Conservation (phyloP, 768 basidiomycete genomes). For the Russula olivacea region DNA sequence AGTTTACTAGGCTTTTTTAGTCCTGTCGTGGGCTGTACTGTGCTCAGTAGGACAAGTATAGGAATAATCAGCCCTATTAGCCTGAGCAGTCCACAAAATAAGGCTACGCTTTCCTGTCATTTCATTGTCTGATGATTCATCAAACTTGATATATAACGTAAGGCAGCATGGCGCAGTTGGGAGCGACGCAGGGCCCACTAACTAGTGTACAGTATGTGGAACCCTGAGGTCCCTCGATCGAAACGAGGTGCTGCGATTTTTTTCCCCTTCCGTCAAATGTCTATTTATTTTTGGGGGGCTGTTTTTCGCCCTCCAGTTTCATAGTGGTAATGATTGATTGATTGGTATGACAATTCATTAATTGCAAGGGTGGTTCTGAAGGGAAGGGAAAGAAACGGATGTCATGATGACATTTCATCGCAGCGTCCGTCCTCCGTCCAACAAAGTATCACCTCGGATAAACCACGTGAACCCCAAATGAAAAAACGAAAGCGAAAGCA, state of each 20-base stretch:
- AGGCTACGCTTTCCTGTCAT: too few relatives aligned
- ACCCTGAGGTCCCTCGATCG: conserved; percentile 34
- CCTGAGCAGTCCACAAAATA: too few relatives aligned
- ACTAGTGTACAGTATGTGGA: conserved; percentile 26
- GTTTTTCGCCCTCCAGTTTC: not conserved
- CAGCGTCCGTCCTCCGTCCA: too few relatives aligned
- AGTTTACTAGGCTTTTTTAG: too few relatives aligned
- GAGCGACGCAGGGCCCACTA: conserved; percentile 28
- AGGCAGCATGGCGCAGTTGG: conserved; percentile 33
- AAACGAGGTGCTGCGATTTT: conserved; percentile 32
- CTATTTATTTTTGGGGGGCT: not conserved
- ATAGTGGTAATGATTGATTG: not conserved
- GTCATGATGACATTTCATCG: not conserved
- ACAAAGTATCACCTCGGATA: too few relatives aligned
- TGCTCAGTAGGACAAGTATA: too few relatives aligned
- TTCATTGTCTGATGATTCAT: too few relatives aligned
- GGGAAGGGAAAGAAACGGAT: too few relatives aligned
- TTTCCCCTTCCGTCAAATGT: not conserved
- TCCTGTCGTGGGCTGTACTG: too few relatives aligned
- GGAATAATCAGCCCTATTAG: too few relatives aligned
- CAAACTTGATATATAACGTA: too few relatives aligned
- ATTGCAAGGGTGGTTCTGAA: not conserved
- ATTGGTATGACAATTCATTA: too few relatives aligned
- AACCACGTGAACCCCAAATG: not conserved
- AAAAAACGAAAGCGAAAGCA: not conserved